Evolutionary conservation across 148 eudicot genomes (phyloP), one percentile per base, ranked within the genome.

Genomic region (Pouteria glomerata): DNA sequence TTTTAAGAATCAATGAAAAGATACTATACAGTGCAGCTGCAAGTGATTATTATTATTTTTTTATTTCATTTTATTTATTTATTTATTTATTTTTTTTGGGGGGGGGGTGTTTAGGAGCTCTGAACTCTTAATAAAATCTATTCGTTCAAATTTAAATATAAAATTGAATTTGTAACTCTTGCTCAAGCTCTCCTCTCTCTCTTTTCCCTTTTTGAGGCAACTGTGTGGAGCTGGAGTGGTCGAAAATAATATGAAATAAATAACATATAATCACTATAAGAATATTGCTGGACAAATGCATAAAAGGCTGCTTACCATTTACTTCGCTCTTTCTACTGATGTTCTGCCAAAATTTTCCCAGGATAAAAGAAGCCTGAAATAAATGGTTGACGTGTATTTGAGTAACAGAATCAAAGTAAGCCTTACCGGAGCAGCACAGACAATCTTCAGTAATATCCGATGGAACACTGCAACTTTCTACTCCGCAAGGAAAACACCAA

Each of bases 401-500:
- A 33, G 44, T 23, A 23, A 12, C 33, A 68, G 35, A 56, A 69
- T 56, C 19, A 30, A 39, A 24, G 63, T 57, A 6, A 31, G 15
- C 5, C 23, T 69, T 39, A 48, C 31, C 10, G 18, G 63, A 16
- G 23, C 35, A 37, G 51, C 41, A 23, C 57, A 48, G 48, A 27
- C 44, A 39, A 69, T 51, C 68, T 62, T 31, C 5, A 69, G 13
- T 76, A 61, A 48, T 27, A 47, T 31, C 39, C 16, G 24, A 21
- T 41, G 39, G 39, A 42, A 55, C 37, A 31, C 48, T 48, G 48
- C 58, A 63, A 52, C 14, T 2, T 73, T 31, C 55, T 66, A n/a
- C 72, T 71, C 58, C 82, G 82, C 26, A 55, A 63, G 27, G 76
- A 51, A 60, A 78, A 26, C 35, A 73, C 82, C 59, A 26, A 47